Percentiles rank a stretch among this genome's conserved stretches.
Evolutionary conservation across 2,329 filamentous ascomycete species (phyloP).

Genomic region (Chrysoporthe deuterocubensis): DNA sequence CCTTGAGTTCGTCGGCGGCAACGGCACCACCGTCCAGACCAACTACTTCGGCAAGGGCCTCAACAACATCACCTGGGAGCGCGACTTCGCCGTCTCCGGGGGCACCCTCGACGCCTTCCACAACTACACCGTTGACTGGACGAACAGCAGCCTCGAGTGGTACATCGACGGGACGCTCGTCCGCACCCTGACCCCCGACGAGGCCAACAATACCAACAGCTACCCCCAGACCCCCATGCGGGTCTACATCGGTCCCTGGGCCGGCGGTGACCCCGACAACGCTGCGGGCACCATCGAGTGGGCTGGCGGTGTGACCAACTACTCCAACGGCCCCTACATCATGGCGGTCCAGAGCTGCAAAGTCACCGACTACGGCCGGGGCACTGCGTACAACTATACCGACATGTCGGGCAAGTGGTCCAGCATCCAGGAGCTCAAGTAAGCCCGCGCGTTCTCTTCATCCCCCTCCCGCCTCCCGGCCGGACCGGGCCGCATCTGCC

Average conservation of each 20-base stretch:
- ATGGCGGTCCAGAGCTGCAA: constrained; percentile 71
- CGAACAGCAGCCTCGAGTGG: constrained; percentile 66
- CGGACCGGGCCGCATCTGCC: background rate
- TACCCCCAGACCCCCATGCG: constrained; percentile 81
- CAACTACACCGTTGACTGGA: constrained; percentile 81
- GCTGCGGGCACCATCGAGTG: constrained; percentile 64
- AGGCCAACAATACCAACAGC: constrained; percentile 64
- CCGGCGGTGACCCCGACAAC: constrained; percentile 61
- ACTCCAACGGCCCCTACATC: constrained; percentile 66
- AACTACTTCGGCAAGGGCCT: constrained; percentile 82
- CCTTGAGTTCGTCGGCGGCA: constrained; percentile 78
- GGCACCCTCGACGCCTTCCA: constrained; percentile 66
- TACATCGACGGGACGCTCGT: constrained; percentile 70
- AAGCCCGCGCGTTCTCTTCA: constrained; percentile 38
- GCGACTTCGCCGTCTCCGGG: constrained; percentile 58
- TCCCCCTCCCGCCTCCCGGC: background rate
- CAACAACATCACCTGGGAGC: constrained; percentile 65
- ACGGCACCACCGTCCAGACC: constrained; percentile 64
- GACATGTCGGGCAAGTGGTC: constrained; percentile 65
- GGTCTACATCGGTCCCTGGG: constrained; percentile 69
- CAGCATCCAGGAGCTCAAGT: constrained; percentile 64
- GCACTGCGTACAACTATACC: constrained; percentile 67
- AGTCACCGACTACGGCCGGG: constrained; percentile 62
- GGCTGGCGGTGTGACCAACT: constrained; percentile 73
- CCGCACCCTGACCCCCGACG: constrained; percentile 64